Evolutionary conservation across 306 rosid species (phyloP), one percentile per base, ranked within the genome.

Genomic region (Hippophae gyantsensis): DNA sequence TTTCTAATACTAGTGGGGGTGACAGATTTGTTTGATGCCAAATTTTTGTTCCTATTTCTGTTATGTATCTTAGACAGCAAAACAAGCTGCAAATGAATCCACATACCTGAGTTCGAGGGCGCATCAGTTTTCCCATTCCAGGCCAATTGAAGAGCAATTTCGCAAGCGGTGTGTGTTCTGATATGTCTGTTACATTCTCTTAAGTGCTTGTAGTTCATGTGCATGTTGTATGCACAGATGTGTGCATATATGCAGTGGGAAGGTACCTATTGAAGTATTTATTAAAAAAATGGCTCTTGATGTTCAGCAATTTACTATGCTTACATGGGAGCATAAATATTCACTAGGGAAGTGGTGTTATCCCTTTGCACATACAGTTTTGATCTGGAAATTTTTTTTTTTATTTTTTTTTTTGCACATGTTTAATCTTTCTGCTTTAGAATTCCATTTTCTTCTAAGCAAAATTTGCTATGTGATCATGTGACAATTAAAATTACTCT

Each of bases 91-190:
- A 43, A 63, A 50, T 52, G 82, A 70, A 67, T 62, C 67, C 49
- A 32, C 38, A 13, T 72, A 69, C 76, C 84, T 51, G 69, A 81
- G 80, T 69, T 67, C 80, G 49, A 60, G 89, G 63, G 66, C 75
- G 69, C 95, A 68, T 41, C 90, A 82, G 57, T 62, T 74, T 68
- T 68, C 82, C 26, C 69, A 78, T 74, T 66, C 67, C 66, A 78
- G 76, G 77, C 80, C 83, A 1, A 52, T 81, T 72, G 82, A 83
- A 62, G 79, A 79, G 64, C 79, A 76, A 18, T 61, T 81, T 6
- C 76, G 61, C 56, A 79, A 80, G 68, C 64, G 77, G 94, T 90
- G 74, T 75, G 89, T 79, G 43, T 42, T 23, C 40, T 52, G 49
- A 18, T 43, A 42, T 57, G 48, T 55, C 38, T 38, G 18, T 45